These are phyloP conservation scores for Filobasidium wieringae DNA, from an alignment of 768 basidiomycete species.

Conservation along the genomic window DNA sequence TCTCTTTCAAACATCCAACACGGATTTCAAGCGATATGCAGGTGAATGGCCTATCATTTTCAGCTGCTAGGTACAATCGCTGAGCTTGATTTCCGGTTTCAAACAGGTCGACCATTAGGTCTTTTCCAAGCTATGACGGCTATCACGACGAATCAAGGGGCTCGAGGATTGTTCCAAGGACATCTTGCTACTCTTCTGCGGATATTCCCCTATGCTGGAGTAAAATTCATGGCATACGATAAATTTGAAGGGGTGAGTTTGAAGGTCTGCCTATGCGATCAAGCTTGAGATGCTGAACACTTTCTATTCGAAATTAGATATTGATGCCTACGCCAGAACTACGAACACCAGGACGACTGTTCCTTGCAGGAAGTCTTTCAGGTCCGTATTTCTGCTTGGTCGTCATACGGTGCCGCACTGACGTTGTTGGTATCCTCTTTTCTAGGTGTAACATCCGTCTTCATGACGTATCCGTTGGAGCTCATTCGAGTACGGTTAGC, in stretches of 20 bases:
- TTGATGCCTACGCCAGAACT: slow-evolving; percentile 71
- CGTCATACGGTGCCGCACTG: not conserved
- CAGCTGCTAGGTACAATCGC: not conserved
- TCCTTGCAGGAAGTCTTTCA: slow-evolving; percentile 74
- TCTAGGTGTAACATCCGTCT: slow-evolving; percentile 69
- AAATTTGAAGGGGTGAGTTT: slow-evolving; percentile 59
- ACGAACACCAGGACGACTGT: slow-evolving; percentile 68
- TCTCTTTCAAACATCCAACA: slow-evolving; percentile 91
- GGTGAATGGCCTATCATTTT: slow-evolving; percentile 45
- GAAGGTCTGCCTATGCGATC: not conserved
- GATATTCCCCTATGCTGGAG: slow-evolving; percentile 91
- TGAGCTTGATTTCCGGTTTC: not conserved
- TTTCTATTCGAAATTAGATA: slow-evolving; percentile 42
- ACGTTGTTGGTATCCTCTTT: not conserved
- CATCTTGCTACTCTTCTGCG: slow-evolving; percentile 89
- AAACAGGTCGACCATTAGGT: slow-evolving; percentile 72
- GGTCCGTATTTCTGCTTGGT: slow-evolving; percentile 43
- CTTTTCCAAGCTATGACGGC: slow-evolving; percentile 61
- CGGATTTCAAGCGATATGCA: slow-evolving; percentile 84
- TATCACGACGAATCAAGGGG: slow-evolving; percentile 51
- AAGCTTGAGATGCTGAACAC: not conserved
- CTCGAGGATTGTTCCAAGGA: slow-evolving; percentile 80
- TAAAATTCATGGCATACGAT: slow-evolving; percentile 96
- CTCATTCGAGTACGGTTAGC: slow-evolving; percentile 92
- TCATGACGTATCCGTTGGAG: slow-evolving; percentile 90